Percentiles rank a stretch among this genome's conserved stretches.
These are phyloP conservation scores for Rhizopogon rudus DNA, from an alignment of 768 basidiomycete genomes.

Conservation along the genomic window DNA sequence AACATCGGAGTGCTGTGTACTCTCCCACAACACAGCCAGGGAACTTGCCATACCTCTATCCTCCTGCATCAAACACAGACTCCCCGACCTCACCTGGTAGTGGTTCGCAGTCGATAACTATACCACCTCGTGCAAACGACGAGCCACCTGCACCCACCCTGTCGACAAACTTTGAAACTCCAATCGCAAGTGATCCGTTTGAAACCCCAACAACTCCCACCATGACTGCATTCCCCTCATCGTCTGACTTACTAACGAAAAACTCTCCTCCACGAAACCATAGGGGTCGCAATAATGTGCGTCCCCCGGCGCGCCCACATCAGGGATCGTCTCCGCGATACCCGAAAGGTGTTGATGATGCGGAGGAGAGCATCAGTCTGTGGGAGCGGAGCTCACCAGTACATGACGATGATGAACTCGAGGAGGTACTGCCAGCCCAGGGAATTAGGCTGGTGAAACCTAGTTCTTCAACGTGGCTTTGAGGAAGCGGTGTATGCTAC, in stretches of 20 bases:
- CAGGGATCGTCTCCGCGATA: slow-evolving; percentile 45
- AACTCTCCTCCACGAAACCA: slow-evolving; percentile 3
- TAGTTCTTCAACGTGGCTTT: slow-evolving; percentile 18
- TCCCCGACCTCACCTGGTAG: neutral
- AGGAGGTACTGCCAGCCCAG: slow-evolving; percentile 6
- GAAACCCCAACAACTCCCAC: slow-evolving; percentile 25
- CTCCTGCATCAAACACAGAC: slow-evolving; percentile 25
- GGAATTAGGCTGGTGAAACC: slow-evolving; percentile 39
- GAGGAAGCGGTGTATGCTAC: neutral
- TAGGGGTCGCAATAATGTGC: slow-evolving; percentile 1
- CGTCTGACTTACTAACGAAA: slow-evolving; percentile 11
- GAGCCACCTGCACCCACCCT: slow-evolving; percentile 25
- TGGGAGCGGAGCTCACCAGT: slow-evolving; percentile 31
- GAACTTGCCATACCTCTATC: slow-evolving; percentile 19
- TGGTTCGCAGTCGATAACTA: slow-evolving; percentile 14
- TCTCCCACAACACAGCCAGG: neutral
- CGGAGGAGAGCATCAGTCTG: slow-evolving; percentile 57
- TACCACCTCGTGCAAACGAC: slow-evolving; percentile 23
- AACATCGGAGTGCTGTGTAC: slow-evolving; percentile 38
- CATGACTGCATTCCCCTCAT: slow-evolving; percentile 19
- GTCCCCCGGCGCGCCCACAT: slow-evolving; percentile 22
- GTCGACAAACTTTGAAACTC: slow-evolving; percentile 6
- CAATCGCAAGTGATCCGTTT: slow-evolving; percentile 20
- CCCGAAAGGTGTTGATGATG: slow-evolving; percentile 46
- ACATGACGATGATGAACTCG: slow-evolving; percentile 9